phyloP scores from a whole-genome alignment of 2,329 filamentous ascomycete species.

The Leptographium radiaticola region DNA sequence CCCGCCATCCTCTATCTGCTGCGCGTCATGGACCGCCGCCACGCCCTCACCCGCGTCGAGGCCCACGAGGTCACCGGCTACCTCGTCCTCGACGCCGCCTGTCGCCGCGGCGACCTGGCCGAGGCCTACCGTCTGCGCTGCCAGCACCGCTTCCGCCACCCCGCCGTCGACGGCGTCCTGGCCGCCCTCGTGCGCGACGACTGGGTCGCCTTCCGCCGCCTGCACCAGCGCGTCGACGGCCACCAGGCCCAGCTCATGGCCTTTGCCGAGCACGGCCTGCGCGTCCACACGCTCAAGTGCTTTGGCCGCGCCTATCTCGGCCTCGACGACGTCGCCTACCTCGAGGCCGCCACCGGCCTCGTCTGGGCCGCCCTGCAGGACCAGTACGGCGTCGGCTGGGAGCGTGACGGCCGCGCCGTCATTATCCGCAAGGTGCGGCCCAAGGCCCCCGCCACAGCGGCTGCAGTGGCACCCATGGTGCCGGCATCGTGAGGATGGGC shows the following conservation, averaged over 20 bases:
- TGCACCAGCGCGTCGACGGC: slow-evolving; percentile 60
- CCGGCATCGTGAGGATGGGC: background rate
- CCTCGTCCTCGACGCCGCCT: slow-evolving; percentile 76
- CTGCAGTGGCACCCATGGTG: background rate
- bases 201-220: slow-evolving; percentile 64
- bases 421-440: slow-evolving; percentile 53
- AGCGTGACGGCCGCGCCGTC: slow-evolving; percentile 57
- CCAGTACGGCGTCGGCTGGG: slow-evolving; percentile 71
- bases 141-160: slow-evolving; percentile 48
- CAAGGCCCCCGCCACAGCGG: background rate
- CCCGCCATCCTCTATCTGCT: slow-evolving; percentile 75
- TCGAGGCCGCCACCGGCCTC: slow-evolving; percentile 55
- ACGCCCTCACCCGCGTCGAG: slow-evolving; percentile 58
- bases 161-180: slow-evolving; percentile 57
- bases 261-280: slow-evolving; percentile 63
- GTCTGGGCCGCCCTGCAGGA: slow-evolving; percentile 60
- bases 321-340: slow-evolving; percentile 47
- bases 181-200: slow-evolving; percentile 65
- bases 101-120: slow-evolving; percentile 61
- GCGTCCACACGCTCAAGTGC: slow-evolving; percentile 71
- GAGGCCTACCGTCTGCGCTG: slow-evolving; percentile 58
- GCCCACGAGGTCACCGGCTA: slow-evolving; percentile 70
- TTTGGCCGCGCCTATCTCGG: slow-evolving; percentile 70
- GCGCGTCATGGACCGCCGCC: slow-evolving; percentile 51
- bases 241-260: slow-evolving; percentile 70